These are phyloP conservation scores for Hypoxylon cercidicola DNA, from an alignment of 495 filamentous ascomycete genomes.

Conservation along the genomic window DNA sequence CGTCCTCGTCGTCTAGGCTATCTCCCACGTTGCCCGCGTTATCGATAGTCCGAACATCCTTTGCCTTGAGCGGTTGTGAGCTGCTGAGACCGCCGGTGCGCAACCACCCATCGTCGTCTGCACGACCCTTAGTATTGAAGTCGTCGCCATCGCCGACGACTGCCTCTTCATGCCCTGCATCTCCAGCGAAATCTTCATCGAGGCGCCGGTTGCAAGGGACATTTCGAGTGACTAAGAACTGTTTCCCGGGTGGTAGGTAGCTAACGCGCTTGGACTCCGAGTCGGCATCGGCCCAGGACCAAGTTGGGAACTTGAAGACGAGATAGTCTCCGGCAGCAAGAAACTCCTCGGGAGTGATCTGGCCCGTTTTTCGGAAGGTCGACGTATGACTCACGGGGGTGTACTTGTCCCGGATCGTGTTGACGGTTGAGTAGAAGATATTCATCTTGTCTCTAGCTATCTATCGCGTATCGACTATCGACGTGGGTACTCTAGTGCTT, in stretches of 20 bases:
- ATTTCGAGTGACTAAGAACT: slow-evolving; percentile 93
- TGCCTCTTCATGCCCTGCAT: slow-evolving; percentile 83
- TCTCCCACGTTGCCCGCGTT: slow-evolving; percentile 82
- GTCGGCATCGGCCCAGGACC: slow-evolving; percentile 95
- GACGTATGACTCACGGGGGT: slow-evolving; percentile 88
- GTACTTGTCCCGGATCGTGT: slow-evolving; percentile 86
- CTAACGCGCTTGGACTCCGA: slow-evolving; percentile 76
- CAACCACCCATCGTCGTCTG: slow-evolving; percentile 85
- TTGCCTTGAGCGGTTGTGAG: slow-evolving; percentile 75
- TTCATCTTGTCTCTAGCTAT: slow-evolving; percentile 55
- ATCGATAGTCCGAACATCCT: slow-evolving; percentile 87
- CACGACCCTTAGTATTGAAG: slow-evolving; percentile 61
- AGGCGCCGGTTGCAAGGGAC: slow-evolving; percentile 92
- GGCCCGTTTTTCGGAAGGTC: slow-evolving; percentile 90
- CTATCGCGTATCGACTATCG: not conserved
- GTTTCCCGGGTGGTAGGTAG: slow-evolving; percentile 89
- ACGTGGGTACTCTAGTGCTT: not conserved
- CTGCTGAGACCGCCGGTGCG: slow-evolving; percentile 81
- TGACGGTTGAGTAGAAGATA: slow-evolving; percentile 80
- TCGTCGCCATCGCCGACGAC: slow-evolving; percentile 81
- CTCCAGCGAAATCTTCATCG: slow-evolving; percentile 91
- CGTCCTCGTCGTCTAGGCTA: slow-evolving; percentile 77
- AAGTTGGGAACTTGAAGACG: slow-evolving; percentile 98
- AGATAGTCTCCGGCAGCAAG: slow-evolving; percentile 96
- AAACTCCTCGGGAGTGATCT: slow-evolving; percentile 98